Evolutionary conservation across 352 stramenopile species (phyloP), one percentile per base, ranked within the genome.

Genomic region (Pythium phragmiticola): DNA sequence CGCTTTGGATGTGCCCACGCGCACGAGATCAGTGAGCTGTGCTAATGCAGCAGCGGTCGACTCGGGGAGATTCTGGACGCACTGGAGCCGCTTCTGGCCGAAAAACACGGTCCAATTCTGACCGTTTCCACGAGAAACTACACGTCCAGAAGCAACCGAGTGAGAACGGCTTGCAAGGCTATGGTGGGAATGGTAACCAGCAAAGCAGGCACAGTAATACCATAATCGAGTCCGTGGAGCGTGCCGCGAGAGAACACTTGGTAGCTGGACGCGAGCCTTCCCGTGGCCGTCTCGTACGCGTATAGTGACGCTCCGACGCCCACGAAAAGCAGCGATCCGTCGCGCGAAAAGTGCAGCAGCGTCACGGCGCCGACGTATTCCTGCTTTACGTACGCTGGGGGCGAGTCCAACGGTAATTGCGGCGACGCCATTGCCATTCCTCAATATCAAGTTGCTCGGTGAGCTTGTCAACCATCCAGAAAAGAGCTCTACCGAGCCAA

Each of bases 311-410:
- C 54, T 1, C 87, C 87, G 14, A 90, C 77, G 43, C 82, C 85
- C 5, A 88, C 84, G 60, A 89, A 93, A 4, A 96, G 70, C 33
- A 94, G 34, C 47, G 76, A 83, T 3, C 84, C 86, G 67, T 89
- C 70, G 3, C 53, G 46, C 1, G 84, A 92, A 71, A 95, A 96
- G 36, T 75, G 72, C 48, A 93, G 65, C 51, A 92, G 72, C 65
- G 87, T 95, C 55, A 96, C 87, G n/a, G 87, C 82, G 56, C 87
- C 86, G 17, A 94, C 56, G 69, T 87, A 94, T 63, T 90, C 81
- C 58, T 80, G 73, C 69, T 94, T 96, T 6, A 62, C 61, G 61
- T 66, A 80, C 51, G 48, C 28, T 1, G 52, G 39, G 36, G 21
- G 46, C 17, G 16, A 46, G 9, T 3, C n/a, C 53, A 28, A 13